Base-by-base conservation (phyloP, 2,329 filamentous ascomycete species). In the Scedosporium boydii region DNA sequence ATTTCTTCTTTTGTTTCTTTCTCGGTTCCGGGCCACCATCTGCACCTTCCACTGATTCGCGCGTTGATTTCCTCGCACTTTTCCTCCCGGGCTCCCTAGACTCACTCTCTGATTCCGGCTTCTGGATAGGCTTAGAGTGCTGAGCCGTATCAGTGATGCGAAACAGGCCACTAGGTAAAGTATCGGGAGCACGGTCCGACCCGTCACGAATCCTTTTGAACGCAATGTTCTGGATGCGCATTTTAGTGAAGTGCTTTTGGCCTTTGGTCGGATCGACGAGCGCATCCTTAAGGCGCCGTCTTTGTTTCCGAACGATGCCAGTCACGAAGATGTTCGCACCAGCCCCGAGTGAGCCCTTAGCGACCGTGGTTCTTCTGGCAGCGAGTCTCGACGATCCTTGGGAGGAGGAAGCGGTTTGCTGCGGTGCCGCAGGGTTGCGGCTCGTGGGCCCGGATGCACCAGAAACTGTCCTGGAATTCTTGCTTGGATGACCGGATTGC, bases 201-300 rank as follows among this genome's bases (percentile, higher is more conserved):
- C 72, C 74, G 10, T 74, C 74, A 38, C 76, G 75, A 6, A 70
- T 73, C 60, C 69, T 68, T 23, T 78, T 69, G 61, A 77, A 71
- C 1, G 75, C 75, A 23, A 75, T 69, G 29, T 78, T 75, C 23
- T 68, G 66, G 1, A 71, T 62, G 10, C 70, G 73, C 61, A 72
- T 66, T 4, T 70, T 77, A 1, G 62, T 69, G 51, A 83, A 80
- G 9, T 76, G 63, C 56, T 75, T 79, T 0, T 76, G 74, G 1
- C 69, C 65, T 64, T 74, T 80, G 2, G 66, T 73, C 7, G 76
- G 66, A 68, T 84, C 77, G 14, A 68, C 68, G 63, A 78, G 77
- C 7, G 62, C 71, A 3, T 79, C 74, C 14, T 66, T 68, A 3
- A 83, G 68, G 12, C 66, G 74, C 1, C 62, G 53, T 14, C 76